phyloP scores from a whole-genome alignment of 2,329 filamentous ascomycete species.

The Fusarium papillatum region DNA sequence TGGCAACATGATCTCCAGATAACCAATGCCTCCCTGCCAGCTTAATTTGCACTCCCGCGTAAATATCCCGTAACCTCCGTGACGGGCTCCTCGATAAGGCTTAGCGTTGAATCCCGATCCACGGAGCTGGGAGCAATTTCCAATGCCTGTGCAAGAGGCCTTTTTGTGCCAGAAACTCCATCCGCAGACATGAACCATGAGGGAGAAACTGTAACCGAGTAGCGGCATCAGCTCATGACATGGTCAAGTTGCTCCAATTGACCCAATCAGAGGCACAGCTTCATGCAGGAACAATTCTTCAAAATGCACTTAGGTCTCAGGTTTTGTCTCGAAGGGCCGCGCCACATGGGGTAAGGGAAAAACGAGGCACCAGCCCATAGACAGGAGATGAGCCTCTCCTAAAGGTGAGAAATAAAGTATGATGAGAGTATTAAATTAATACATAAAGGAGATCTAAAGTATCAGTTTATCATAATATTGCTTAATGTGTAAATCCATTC shows the following conservation, averaged over 20 bases:
- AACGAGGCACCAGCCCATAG: too few species aligned
- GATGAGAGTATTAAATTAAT: too few species aligned
- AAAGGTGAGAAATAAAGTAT: too few species aligned
- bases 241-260: background rate
- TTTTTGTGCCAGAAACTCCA: slow-evolving; percentile 2
- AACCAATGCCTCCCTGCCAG: background rate
- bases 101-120: slow-evolving; percentile 14
- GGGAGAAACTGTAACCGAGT: background rate
- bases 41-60: background rate
- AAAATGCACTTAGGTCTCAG: background rate
- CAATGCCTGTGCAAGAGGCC: slow-evolving; percentile 12
- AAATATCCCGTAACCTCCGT: background rate
- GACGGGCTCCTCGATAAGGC: background rate
- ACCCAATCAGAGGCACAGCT: slow-evolving; percentile 3
- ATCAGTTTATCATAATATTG: too few species aligned
- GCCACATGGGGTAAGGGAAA: background rate
- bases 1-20: background rate
- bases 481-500: too few species aligned
- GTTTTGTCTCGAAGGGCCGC: background rate
- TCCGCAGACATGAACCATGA: slow-evolving; percentile 1
- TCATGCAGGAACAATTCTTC: background rate
- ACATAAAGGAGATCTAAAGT: too few species aligned
- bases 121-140: slow-evolving; percentile 18
- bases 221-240: background rate
- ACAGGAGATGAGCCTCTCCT: too few species aligned